Conservation (phyloP, 768 basidiomycete species). For the Ephemerocybe angulata region DNA sequence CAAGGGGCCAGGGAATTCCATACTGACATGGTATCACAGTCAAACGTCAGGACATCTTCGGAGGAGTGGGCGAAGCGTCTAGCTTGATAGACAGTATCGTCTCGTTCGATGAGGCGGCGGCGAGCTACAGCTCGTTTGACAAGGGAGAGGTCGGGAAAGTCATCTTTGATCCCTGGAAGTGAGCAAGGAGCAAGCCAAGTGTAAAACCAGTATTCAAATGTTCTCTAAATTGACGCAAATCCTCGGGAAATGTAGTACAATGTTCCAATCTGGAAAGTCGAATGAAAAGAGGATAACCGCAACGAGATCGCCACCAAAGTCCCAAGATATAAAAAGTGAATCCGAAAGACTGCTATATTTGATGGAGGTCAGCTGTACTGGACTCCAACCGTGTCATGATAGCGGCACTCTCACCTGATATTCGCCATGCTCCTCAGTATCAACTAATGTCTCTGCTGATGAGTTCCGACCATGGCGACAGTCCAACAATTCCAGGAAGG, state of each 20-base stretch:
- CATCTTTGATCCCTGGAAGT: slow-evolving; percentile 72
- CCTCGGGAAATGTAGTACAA: no score
- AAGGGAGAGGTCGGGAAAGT: slow-evolving; percentile 72
- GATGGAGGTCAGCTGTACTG: no score
- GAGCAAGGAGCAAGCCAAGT: neutral
- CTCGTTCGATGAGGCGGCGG: slow-evolving; percentile 49
- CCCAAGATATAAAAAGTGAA: neutral
- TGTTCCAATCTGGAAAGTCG: no score
- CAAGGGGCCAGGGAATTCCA: neutral
- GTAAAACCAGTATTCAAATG: neutral
- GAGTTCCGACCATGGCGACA: slow-evolving; percentile 45
- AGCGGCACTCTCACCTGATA: no score
- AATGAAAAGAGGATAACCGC: no score
- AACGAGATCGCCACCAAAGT: no score
- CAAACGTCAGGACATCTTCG: slow-evolving; percentile 70
- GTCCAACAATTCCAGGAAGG: slow-evolving; percentile 41
- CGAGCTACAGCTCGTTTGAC: slow-evolving; percentile 65
- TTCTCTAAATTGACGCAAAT: no score
- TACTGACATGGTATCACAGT: slow-evolving; percentile 27
- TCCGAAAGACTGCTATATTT: neutral
- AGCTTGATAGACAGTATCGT: slow-evolving; percentile 71
- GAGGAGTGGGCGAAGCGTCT: slow-evolving; percentile 56
- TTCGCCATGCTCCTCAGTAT: neutral
- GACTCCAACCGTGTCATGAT: no score
- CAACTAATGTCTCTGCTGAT: slow-evolving; percentile 13